Evolutionary conservation across 495 filamentous ascomycete genomes (phyloP), one percentile per base, ranked within the genome.

Genomic region (Apodospora peruviana): DNA sequence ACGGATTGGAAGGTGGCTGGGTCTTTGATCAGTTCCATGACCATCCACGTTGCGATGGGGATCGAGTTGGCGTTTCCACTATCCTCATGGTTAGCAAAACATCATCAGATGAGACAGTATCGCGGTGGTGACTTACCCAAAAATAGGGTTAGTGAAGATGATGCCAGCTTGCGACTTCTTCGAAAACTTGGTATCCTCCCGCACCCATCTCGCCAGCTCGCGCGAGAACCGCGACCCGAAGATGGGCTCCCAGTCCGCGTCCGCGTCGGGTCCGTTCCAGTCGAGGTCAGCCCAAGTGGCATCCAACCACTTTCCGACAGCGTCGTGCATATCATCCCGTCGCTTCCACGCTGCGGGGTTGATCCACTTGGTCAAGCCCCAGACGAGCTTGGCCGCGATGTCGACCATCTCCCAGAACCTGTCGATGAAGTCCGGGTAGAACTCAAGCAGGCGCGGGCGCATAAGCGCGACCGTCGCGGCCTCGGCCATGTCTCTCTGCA

Each of bases 301-400:
- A 3, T 52, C 32, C 11, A 52, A 4, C 9, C 50, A 52, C 23
- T 42, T 40, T 4, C 20, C 23, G 11, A 14, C 19, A 25, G 44
- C 37, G 3, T 3, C 43, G 25, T 40, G 40, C 1, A 57, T 47
- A 0, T 34, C 20, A 3, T 58, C 57, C n/a, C 52, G 54, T 8
- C 34, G 29, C 8, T 22, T 38, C 16, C 76, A 44, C 79, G 63
- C 1, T 73, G 80, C 7, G 76, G 81, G 23, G 72, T 77, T 80
- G 78, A 87, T 7, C 82, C 83, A 40, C 75, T 79, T 48, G 14
- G 60, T 54, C 2, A 53, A 22, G 2, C 57, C 55, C 21, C 35
- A 53, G 4, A 49, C 16, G 1, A 60, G 44, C n/a, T 29, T 19
- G 4, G 24, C 29, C 12, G 50, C 45, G 21, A 50, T 22, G 14